These are phyloP conservation scores for Eucalyptus guilfoylei DNA, from an alignment of 345 rosid genomes.

Conservation along the genomic window DNA sequence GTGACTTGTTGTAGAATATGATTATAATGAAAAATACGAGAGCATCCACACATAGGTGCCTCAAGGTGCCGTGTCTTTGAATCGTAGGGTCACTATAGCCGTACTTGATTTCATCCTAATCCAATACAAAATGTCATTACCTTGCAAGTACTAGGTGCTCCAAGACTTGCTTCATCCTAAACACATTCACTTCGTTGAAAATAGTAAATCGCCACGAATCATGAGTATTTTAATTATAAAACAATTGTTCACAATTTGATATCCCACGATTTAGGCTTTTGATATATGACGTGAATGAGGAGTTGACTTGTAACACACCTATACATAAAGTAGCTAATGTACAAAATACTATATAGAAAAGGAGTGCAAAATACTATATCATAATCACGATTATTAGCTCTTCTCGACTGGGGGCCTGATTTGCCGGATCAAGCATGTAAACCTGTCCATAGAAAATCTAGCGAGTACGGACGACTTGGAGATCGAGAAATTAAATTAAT, in stretches of 20 bases:
- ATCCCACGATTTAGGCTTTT: neutral
- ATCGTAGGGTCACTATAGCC: rapidly evolving
- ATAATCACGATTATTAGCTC: neutral
- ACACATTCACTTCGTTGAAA: neutral
- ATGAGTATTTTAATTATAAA: neutral
- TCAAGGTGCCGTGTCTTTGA: neutral
- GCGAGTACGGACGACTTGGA: neutral
- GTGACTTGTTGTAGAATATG: neutral
- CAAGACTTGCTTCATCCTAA: neutral
- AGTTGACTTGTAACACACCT: neutral
- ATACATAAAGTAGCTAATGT: neutral
- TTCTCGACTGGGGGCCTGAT: neutral
- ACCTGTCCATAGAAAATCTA: neutral
- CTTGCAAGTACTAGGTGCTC: rapidly evolving
- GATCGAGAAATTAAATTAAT: neutral
- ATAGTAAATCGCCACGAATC: neutral
- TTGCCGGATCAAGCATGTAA: neutral
- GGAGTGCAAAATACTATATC: neutral
- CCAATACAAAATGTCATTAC: neutral
- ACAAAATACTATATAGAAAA: neutral
- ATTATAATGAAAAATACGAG: neutral
- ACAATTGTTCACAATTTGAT: neutral
- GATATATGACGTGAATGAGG: rapidly evolving
- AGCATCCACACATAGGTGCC: neutral
- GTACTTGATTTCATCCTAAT: neutral